A percentile compares a stretch with the other conserved stretches of the same genome.
Conservation (phyloP, 2,329 filamentous ascomycete species). For the Drechslerella stenobrocha region DNA sequence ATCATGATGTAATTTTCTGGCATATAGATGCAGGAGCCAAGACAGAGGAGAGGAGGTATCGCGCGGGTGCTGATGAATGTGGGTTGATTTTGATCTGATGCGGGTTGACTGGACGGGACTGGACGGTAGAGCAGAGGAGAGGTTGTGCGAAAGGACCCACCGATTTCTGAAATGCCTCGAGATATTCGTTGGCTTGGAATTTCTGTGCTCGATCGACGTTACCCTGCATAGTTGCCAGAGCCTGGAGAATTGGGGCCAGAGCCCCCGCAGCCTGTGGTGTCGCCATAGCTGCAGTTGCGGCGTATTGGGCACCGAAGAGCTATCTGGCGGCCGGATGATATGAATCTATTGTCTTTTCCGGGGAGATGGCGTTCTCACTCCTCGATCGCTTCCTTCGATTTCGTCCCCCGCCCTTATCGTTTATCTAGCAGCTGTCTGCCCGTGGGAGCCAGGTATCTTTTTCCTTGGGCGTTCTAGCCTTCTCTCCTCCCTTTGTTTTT, state of each 20-base stretch:
- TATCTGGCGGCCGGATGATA: constrained; percentile 3
- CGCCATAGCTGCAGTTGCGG: constrained; percentile 63
- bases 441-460: background rate
- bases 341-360: constrained; percentile 9
- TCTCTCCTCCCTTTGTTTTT: background rate
- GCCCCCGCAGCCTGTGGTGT: constrained; percentile 66
- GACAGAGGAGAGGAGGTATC: constrained; percentile 41
- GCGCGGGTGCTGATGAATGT: constrained; percentile 45
- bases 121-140: constrained; percentile 48
- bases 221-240: constrained; percentile 86
- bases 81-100: constrained; percentile 36
- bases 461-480: background rate
- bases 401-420: constrained; percentile 33
- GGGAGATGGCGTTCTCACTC: constrained; percentile 10
- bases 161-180: constrained; percentile 97
- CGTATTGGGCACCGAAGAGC: constrained; percentile 2
- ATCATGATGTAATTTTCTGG: constrained; percentile 37
- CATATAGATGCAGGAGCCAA: constrained; percentile 41
- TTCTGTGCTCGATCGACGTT: constrained; percentile 80
- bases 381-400: constrained; percentile 6
- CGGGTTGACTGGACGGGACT: constrained; percentile 42
- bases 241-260: constrained; percentile 82
- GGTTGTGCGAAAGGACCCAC: constrained; percentile 62
- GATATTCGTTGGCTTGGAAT: constrained; percentile 83
- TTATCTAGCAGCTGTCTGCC: constrained; percentile 17